These are phyloP conservation scores for Saccharomycopsis malanga DNA, from an alignment of 805 yeast species.

Conservation along the genomic window DNA sequence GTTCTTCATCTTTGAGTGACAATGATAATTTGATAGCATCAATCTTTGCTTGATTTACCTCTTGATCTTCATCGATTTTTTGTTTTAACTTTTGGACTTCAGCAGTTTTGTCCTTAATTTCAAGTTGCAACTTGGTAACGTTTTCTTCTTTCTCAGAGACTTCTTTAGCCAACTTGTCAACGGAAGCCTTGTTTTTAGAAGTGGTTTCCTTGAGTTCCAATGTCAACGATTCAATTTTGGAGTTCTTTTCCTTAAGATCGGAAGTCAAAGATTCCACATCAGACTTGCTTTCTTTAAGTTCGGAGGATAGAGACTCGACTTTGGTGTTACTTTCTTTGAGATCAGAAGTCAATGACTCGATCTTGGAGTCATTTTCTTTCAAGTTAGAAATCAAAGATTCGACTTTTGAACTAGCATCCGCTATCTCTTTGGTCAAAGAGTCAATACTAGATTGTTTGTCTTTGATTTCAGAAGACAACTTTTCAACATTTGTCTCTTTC, in stretches of 20 bases:
- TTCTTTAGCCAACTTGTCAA: neutral
- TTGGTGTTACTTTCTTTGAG: neutral
- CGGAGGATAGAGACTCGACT: too few species aligned
- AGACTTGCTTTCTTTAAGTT: neutral
- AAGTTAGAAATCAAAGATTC: neutral
- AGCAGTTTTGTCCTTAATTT: too few species aligned
- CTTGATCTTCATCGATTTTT: neutral
- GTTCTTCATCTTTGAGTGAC: constrained; percentile 3
- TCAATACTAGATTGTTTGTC: neutral
- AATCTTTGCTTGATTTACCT: neutral
- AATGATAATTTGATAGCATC: neutral
- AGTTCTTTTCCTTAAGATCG: neutral
- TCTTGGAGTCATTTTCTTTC: neutral
- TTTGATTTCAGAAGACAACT: neutral
- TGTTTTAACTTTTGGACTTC: neutral
- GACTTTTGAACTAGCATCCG: neutral
- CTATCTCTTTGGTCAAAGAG: neutral
- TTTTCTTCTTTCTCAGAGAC: neutral
- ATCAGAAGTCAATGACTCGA: neutral
- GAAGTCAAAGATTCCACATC: neutral
- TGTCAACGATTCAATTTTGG: neutral
- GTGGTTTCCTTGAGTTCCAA: neutral
- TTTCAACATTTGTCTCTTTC: neutral
- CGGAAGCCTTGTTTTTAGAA: neutral
- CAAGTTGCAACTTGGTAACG: too few species aligned